A percentile compares a stretch with the other conserved stretches of the same genome.
Evolutionary conservation across 2,329 filamentous ascomycete species (phyloP).

Genomic region (Aspergillus vadensis): DNA sequence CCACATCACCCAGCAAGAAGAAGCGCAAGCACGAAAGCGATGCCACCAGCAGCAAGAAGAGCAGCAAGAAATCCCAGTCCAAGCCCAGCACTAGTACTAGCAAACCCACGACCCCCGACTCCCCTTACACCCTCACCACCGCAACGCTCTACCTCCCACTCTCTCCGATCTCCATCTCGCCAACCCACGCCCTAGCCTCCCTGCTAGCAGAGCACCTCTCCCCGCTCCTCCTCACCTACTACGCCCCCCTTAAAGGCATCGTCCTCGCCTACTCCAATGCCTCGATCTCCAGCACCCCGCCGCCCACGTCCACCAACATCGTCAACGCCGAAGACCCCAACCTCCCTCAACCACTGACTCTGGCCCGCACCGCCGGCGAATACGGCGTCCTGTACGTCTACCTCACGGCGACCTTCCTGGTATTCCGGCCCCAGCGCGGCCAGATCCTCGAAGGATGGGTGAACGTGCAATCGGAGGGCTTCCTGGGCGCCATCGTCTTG

Average conservation of each 20-base stretch:
- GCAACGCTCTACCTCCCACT: constrained; percentile 71
- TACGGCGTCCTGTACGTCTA: constrained; percentile 85
- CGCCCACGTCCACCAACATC: constrained; percentile 40
- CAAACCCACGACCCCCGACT: constrained; percentile 41
- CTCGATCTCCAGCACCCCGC: constrained; percentile 44
- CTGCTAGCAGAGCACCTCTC: constrained; percentile 64
- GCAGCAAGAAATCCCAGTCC: constrained; percentile 24
- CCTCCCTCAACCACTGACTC: constrained; percentile 40
- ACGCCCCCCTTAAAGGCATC: constrained; percentile 60
- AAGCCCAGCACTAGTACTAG: constrained; percentile 32
- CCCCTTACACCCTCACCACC: constrained; percentile 77
- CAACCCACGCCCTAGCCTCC: constrained; percentile 57
- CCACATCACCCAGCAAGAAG: constrained; percentile 42
- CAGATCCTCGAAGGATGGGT: constrained; percentile 77
- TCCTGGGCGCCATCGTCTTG: constrained; percentile 85
- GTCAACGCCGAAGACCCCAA: constrained; percentile 30
- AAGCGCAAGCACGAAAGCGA: constrained; percentile 43
- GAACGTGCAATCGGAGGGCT: constrained; percentile 84
- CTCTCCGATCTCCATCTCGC: constrained; percentile 57
- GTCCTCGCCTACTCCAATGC: constrained; percentile 56
- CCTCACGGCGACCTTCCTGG: constrained; percentile 81
- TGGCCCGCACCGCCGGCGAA: constrained; percentile 65
- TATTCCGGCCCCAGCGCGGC: constrained; percentile 76
- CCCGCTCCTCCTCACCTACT: constrained; percentile 65
- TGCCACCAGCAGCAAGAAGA: constrained; percentile 21